Evolutionary conservation across 108 stramenopile species (phyloP), one percentile per base, ranked within the genome.

Genomic region (Nitzschia sp.): DNA sequence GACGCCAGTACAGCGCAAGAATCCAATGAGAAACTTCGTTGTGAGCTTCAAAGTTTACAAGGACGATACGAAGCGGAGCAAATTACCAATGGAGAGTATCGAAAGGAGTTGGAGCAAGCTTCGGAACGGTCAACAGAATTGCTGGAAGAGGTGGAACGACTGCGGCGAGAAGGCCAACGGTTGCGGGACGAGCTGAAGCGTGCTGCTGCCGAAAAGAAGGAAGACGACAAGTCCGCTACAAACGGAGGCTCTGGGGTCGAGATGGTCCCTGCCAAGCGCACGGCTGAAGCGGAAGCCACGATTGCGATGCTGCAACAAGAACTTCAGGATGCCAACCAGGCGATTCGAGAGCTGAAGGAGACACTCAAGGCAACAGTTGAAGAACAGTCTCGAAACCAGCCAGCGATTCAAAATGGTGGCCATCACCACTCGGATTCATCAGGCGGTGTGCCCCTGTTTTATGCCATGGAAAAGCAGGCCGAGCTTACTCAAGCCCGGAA

Each of bases 391-490:
- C 31, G 18, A 51, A 32, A 13, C 25, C 53, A 4, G n/a, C 1
- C 24, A 15, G 29, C 46, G 17, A 19, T 21, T 9, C 33, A 31
- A 42, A 29, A 45, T 53, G 64, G 58, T 71, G 17, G 25, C 4
- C 28, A 28, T 51, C 49, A 51, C 21, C 21, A 24, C 23, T 51
- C 55, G 3, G 72, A 71, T 32, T 56, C 46, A 42, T 25, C 8
- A 13, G 81, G 87, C 26, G 62, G 65, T 46, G 90, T 82, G 58
- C 90, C 90, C 11, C 81, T 95, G 15, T 95, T 90, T 63, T 95
- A 85, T 72, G 93, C 93, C 17, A 89, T 95, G 64, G 93, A 95
- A 55, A 95, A 95, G 64, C 93, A 95, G 70, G 88, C 87, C 56
- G 93, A 95, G 66, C 74, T 95, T 9, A 88, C 91, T 34, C 85